These are phyloP conservation scores for Tuber indicum DNA, from an alignment of 495 filamentous ascomycete genomes.

Conservation along the genomic window DNA sequence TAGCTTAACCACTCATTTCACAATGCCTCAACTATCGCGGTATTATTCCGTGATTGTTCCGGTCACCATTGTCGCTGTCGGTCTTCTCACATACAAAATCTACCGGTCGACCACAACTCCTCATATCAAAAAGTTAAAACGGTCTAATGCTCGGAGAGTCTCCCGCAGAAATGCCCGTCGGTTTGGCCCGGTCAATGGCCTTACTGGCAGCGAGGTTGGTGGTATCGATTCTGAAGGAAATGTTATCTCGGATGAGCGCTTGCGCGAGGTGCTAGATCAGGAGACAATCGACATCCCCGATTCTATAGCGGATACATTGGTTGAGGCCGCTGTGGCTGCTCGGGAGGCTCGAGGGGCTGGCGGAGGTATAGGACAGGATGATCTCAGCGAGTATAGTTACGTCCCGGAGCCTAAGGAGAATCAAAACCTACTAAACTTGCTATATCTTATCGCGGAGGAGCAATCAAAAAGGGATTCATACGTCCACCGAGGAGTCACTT, in stretches of 20 bases:
- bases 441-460: constrained; percentile 56
- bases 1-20: background rate
- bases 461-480: constrained; percentile 62
- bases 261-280: constrained; percentile 18
- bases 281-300: constrained; percentile 32
- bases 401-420: constrained; percentile 46
- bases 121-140: constrained; percentile 29
- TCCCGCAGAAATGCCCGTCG: constrained; percentile 22
- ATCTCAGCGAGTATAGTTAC: constrained; percentile 32
- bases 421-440: constrained; percentile 53
- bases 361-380: constrained; percentile 23
- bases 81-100: constrained; percentile 28
- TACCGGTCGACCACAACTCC: constrained; percentile 27
- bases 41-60: constrained; percentile 29
- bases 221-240: background rate
- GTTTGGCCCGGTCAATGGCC: background rate
- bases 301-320: constrained; percentile 26
- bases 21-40: constrained; percentile 13
- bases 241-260: constrained; percentile 28
- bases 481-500: constrained; percentile 88
- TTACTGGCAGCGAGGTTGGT: background rate
- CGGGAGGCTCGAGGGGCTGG: constrained; percentile 38
- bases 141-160: constrained; percentile 36
- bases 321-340: constrained; percentile 33
- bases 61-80: constrained; percentile 26